Conservation (phyloP, 129 eudicot species). For the Helichrysum umbraculigerum region DNA sequence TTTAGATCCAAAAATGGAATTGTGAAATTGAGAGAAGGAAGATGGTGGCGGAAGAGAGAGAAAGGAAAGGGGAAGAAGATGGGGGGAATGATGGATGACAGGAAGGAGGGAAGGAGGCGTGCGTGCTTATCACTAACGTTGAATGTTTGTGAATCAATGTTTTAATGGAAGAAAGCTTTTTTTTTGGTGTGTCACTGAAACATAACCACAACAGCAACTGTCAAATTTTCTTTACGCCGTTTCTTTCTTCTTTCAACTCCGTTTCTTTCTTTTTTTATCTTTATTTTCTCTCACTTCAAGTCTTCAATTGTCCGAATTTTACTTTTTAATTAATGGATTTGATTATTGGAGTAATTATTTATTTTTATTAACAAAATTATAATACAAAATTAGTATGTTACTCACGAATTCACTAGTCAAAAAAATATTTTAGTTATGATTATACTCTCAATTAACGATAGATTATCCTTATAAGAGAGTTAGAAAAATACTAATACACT, state of each 20-base stretch:
- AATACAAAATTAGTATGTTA: too few relatives aligned
- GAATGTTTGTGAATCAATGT: conserved; percentile 6
- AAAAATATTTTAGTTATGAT: too few relatives aligned
- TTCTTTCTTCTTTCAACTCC: neutral
- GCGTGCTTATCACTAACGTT: conserved; percentile 91
- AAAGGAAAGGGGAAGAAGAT: conserved; percentile 22
- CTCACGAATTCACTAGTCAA: too few relatives aligned
- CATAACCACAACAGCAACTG: conserved; percentile 38
- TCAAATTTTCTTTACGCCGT: conserved; percentile 27
- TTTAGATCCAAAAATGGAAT: conserved; percentile 21
- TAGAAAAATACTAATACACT: too few relatives aligned
- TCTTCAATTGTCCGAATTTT: too few relatives aligned
- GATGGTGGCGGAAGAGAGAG: conserved; percentile 28
- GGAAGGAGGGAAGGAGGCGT: conserved; percentile 23
- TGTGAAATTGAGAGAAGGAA: conserved; percentile 14
- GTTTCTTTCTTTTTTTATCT: too few relatives aligned
- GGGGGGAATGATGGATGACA: conserved; percentile 87
- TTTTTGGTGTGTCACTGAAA: conserved; percentile 8
- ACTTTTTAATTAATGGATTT: too few relatives aligned
- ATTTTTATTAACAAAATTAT: too few relatives aligned
- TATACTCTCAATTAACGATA: too few relatives aligned
- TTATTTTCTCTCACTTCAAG: too few relatives aligned
- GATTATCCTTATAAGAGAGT: too few relatives aligned
- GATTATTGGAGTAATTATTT: too few relatives aligned
- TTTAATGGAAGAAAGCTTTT: neutral